A percentile compares a stretch with the other conserved stretches of the same genome.
Evolutionary conservation across 768 basidiomycete genomes (phyloP).

Genomic region (Cystobasidium onofrii): DNA sequence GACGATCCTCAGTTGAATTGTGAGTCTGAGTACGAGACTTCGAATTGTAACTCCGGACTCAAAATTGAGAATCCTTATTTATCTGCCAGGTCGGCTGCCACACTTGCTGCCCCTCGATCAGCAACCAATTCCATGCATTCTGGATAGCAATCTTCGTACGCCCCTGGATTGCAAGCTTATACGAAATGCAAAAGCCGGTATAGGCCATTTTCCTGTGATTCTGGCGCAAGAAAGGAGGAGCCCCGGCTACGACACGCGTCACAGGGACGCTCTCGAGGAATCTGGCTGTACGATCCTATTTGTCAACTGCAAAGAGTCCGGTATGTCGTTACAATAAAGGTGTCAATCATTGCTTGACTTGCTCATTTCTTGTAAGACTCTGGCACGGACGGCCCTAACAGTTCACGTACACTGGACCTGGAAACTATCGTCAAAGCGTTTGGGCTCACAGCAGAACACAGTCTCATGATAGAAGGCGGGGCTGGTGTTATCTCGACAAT

Average conservation of each 20-base stretch:
- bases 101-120: slow-evolving; percentile 38
- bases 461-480: slow-evolving; percentile 93
- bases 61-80: not conserved
- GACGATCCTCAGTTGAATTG: slow-evolving; percentile 94
- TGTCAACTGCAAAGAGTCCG: not conserved
- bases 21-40: slow-evolving; percentile 48
- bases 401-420: not conserved
- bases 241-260: not conserved
- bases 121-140: slow-evolving; percentile 71
- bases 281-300: not conserved
- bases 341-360: too few relatives aligned
- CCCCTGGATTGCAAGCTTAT: slow-evolving; percentile 62
- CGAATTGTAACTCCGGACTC: too few relatives aligned
- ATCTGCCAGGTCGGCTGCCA: slow-evolving; percentile 43
- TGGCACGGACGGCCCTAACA: too few relatives aligned
- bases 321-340: too few relatives aligned
- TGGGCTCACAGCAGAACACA: not conserved
- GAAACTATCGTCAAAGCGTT: not conserved
- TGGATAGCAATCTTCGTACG: slow-evolving; percentile 68
- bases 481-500: slow-evolving; percentile 71
- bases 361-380: too few relatives aligned
- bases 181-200: slow-evolving; percentile 55
- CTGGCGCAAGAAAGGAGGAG: slow-evolving; percentile 43
- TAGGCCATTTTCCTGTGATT: slow-evolving; percentile 68
- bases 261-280: not conserved